Conservation (phyloP, 2,329 filamentous ascomycete species). For the Orbilia brochopaga region DNA sequence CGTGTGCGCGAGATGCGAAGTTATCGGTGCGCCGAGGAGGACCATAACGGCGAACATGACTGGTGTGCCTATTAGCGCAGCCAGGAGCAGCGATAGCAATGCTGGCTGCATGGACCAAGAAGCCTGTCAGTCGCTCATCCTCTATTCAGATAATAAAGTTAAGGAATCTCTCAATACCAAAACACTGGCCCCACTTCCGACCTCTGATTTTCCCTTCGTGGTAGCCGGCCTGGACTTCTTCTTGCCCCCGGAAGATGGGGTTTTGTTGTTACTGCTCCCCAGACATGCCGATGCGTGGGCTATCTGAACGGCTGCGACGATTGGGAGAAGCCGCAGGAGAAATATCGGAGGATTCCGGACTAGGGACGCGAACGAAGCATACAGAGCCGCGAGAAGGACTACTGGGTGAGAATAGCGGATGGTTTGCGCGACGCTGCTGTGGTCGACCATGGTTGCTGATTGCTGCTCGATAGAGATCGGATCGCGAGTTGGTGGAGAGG, state of each 20-base stretch:
- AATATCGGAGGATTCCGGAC: slow-evolving; percentile 73
- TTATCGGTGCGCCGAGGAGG: slow-evolving; percentile 89
- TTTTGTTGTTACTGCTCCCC: slow-evolving; percentile 15
- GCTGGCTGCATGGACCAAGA: slow-evolving; percentile 65
- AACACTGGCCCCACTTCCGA: slow-evolving; percentile 5
- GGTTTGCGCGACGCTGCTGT: slow-evolving; percentile 61
- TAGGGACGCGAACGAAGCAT: slow-evolving; percentile 69
- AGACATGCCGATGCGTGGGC: slow-evolving; percentile 69
- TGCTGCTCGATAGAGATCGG: slow-evolving; percentile 49
- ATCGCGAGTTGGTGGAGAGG: slow-evolving; percentile 31
- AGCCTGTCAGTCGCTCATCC: not conserved
- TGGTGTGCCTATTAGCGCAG: slow-evolving; percentile 62
- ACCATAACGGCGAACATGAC: slow-evolving; percentile 69
- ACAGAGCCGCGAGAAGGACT: slow-evolving; percentile 70
- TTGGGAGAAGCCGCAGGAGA: slow-evolving; percentile 67
- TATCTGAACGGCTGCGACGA: slow-evolving; percentile 70
- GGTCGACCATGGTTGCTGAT: slow-evolving; percentile 60
- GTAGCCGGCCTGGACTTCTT: slow-evolving; percentile 31
- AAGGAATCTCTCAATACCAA: slow-evolving; percentile 16
- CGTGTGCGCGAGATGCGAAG: slow-evolving; percentile 79
- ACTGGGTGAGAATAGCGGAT: slow-evolving; percentile 72
- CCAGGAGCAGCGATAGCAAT: slow-evolving; percentile 71
- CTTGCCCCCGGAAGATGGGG: slow-evolving; percentile 1
- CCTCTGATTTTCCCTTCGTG: slow-evolving; percentile 26
- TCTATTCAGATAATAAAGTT: not conserved